Evolutionary conservation across 176 grass and related monocot species (phyloP), one percentile per base, ranked within the genome.

Genomic region (Hsuehochloa calcarea): DNA sequence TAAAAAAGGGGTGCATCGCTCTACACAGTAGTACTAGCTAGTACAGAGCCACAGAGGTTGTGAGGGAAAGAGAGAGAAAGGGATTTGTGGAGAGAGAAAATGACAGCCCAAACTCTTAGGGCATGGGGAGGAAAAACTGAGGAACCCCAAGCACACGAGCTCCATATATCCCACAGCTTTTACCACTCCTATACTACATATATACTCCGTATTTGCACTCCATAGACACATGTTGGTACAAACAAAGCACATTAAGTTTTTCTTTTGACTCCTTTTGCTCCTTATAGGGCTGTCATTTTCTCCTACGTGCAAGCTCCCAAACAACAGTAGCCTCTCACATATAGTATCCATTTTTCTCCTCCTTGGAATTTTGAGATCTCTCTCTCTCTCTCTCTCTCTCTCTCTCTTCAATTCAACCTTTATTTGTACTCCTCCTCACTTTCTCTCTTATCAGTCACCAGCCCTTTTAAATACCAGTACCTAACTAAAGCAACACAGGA

Each of bases 141-240:
- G 80, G 87, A 92, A 92, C 89, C 82, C 72, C 51, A 63, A 49
- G 29, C 86, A 68, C 90, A 89, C 86, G 83, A 80, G 73, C 50
- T 75, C 71, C 12, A 26, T 29, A 29, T 29, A 29, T 35, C 22
- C 55, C 49, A 38, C 72, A 38, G 16, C 72, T 54, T 59, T 59
- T 10, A 37, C 25, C 29, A 27, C 56, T 59, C 2, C 22, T 11
- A n/a, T 51, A 46, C 45, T 12, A 43, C 11, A 10, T 45, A 45
- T 54, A 54, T 54, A 59, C 22, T 10, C 8, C 22, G 3, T 58
- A 58, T 58, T 20, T 58, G 54, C n/a, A 58, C 20, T n/a, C 20
- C 20, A 10, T 59, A 59, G 55, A n/a, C 60, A 29, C 60, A 63
- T 6, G 12, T 72, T 31, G 70, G 7, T 49, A 27, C 25, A 14